Base-by-base conservation (phyloP, 1,139 yeast genomes). In the Arxiozyma heterogenica region DNA sequence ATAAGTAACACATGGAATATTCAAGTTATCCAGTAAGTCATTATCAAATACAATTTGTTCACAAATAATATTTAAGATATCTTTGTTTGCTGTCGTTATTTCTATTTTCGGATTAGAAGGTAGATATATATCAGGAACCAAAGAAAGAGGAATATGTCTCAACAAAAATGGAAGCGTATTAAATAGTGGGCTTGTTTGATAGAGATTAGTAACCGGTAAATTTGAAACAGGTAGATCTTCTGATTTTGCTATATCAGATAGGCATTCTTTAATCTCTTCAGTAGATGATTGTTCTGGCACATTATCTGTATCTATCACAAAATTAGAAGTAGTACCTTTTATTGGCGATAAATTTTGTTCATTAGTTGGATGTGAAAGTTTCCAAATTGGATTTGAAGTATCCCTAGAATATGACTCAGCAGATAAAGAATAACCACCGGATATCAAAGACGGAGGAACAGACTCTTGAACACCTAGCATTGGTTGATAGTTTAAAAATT, bases 111-210 rank as follows among this genome's bases (percentile, higher is more conserved):
- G 67, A 47, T 67, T 69, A 0, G 56, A 50, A 38, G 56, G 52
- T 11, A 80, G 67, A 58, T 79, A 82, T 17, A 67, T 64, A 18
- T 73, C 71, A 0, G 91, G 90, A 17, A 84, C 79, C 0, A 85
- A 77, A 43, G 76, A 73, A 0, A 83, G 73, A 41, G 86, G 82
- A 55, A 84, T 78, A 49, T 83, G 80, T 54, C 90, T 69, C 44
- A 84, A 65, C 21, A 84, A 74, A 64, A 84, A 80, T 0, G 89
- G 90, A 43, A 84, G 67, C 64, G 82, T 81, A 59, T 82, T 83
- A 15, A 72, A 69, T 3, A 66, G 55, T 49, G 25, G 42, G 23
- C 38, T 41, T 7, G 21, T 41, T 20, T 38, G 42, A n/a, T 17
- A 38, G 4, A 17, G 21, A 5, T 46, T 41, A 17, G 30, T 17